Conservation (phyloP, 768 basidiomycete genomes). For the Amanita thiersii region DNA sequence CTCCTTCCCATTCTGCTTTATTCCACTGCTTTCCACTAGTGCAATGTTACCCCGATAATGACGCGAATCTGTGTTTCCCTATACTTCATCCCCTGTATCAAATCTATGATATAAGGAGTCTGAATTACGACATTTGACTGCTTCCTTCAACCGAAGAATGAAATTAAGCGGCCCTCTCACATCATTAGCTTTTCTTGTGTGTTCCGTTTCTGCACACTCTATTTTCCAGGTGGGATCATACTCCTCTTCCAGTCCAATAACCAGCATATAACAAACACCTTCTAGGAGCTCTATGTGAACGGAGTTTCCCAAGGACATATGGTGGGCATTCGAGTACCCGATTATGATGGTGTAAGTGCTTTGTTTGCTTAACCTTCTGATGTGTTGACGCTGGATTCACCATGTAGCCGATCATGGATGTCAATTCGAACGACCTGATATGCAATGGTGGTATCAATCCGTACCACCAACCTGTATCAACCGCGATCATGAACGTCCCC, state of each 20-base stretch:
- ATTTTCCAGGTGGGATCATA: conserved; percentile 45
- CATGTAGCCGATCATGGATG: conserved; percentile 20
- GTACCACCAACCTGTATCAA: conserved; percentile 31
- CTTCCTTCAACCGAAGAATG: too few relatives aligned
- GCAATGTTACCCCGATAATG: too few relatives aligned
- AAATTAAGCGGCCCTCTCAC: conserved; percentile 16
- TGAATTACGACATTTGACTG: too few relatives aligned
- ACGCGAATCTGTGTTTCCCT: too few relatives aligned
- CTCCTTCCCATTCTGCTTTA: too few relatives aligned
- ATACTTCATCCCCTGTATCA: too few relatives aligned
- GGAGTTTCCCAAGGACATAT: conserved; percentile 37
- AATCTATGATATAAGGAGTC: too few relatives aligned
- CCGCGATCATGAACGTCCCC: conserved; percentile 31
- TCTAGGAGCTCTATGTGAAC: conserved; percentile 45
- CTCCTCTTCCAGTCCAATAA: neutral
- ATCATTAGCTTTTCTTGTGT: conserved; percentile 20
- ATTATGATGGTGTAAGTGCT: conserved; percentile 32
- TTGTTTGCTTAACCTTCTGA: conserved; percentile 36
- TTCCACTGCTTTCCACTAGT: too few relatives aligned
- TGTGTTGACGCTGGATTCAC: conserved; percentile 44
- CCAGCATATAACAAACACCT: conserved; percentile 12
- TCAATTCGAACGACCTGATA: conserved; percentile 37
- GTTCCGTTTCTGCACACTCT: conserved; percentile 35
- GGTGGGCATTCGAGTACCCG: conserved; percentile 31
- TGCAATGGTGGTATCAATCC: conserved; percentile 47